These are phyloP conservation scores for Lachnellula subtilissima DNA, from an alignment of 2,329 filamentous ascomycete species.

Conservation along the genomic window DNA sequence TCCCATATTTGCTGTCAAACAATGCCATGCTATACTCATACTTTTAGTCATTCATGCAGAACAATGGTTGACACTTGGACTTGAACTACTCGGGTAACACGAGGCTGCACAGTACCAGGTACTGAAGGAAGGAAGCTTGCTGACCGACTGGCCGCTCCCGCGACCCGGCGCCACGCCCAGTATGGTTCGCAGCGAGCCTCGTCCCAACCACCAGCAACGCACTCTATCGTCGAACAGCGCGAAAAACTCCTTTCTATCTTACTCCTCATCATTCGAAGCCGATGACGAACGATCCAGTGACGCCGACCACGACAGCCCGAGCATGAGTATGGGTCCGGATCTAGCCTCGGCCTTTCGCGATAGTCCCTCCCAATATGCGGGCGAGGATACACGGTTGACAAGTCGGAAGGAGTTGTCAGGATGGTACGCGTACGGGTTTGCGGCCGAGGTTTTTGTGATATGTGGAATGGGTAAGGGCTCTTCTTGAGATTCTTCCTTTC, in stretches of 20 bases:
- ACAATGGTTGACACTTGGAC: conserved; percentile 5
- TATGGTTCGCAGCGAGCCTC: conserved; percentile 24
- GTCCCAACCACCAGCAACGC: conserved; percentile 21
- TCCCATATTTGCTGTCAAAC: not conserved
- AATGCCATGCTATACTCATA: too few relatives aligned
- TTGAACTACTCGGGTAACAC: conserved; percentile 15
- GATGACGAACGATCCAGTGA: conserved; percentile 60
- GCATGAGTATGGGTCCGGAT: conserved; percentile 29
- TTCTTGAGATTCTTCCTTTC: not conserved
- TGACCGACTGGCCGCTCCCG: conserved; percentile 5
- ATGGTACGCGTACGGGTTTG: conserved; percentile 96
- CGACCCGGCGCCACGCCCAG: not conserved
- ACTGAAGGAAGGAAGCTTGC: conserved; percentile 9
- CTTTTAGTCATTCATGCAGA: not conserved
- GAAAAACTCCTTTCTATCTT: conserved; percentile 53
- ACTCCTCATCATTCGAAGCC: conserved; percentile 59
- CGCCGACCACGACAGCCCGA: conserved; percentile 22
- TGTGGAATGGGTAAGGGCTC: conserved; percentile 68
- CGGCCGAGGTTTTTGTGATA: conserved; percentile 92
- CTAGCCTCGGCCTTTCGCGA: conserved; percentile 32
- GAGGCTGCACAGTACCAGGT: conserved; percentile 11
- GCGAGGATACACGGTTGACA: conserved; percentile 85
- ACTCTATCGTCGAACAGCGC: conserved; percentile 31
- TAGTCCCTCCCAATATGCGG: conserved; percentile 54
- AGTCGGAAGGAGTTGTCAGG: conserved; percentile 82